Evolutionary conservation across 192 early-diverging fungal species (phyloP), one percentile per base, ranked within the genome.

Genomic region (Mortierella alpina): DNA sequence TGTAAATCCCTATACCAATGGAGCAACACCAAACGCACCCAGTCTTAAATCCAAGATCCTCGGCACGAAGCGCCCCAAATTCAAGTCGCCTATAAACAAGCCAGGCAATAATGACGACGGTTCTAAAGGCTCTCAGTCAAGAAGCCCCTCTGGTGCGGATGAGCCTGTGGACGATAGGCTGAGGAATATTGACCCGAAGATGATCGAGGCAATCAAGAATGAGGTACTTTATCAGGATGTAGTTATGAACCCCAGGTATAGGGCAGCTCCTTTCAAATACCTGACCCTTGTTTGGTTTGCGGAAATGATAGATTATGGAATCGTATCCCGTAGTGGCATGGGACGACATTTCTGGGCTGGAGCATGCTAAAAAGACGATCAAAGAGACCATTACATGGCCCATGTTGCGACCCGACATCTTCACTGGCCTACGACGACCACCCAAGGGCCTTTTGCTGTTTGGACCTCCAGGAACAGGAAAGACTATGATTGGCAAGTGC

Each of bases 401-500:
- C 23, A 91, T 96, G 86, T 82, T 85, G 51, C 73, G 86, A 17
- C 83, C 83, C 20, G 95, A 96, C 70, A 90, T 96, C 55, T 97
- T 97, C 81, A 90, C 85, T n/a, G 96, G 96, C 6, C 82, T 96
- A 6, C 84, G 95, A 5, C 84, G 91, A 1, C 95, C 96, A 4
- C 88, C 93, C 23, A 96, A 96, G 84, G 95, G 92, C 68, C 82
- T 97, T 42, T 76, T 97, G 0, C 74, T 96, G 15, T 97, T 96
- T 86, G 96, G 96, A 5, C 95, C 96, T 12, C 96, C 96, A 8
- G 95, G 94, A 9, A 94, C 91, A 0, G 91, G 93, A 41, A 95
- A 98, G 80, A 98, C 96, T 2, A 82, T 98, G 61, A 94, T 98
- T 47, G 96, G 91, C 17, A 94, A 95, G 53, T 94, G 93, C 83